phyloP scores from a whole-genome alignment of 345 rosid genomes.

The Theobroma cacao region DNA sequence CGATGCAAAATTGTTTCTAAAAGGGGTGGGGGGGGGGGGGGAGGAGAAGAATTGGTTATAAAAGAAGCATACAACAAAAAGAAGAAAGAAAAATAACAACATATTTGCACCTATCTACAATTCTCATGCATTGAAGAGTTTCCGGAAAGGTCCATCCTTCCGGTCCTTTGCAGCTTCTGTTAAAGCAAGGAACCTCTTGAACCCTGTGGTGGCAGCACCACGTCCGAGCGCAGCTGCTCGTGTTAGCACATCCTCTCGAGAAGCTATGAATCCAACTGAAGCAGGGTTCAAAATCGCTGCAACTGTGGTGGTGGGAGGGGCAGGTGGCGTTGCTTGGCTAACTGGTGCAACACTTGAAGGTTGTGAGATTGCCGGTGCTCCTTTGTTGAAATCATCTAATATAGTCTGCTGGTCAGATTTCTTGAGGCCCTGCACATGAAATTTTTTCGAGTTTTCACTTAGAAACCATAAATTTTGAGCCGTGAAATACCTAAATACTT shows the following conservation, averaged over 20 bases:
- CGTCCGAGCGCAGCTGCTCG: slow-evolving; percentile 98
- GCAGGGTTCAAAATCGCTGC: slow-evolving; percentile 41
- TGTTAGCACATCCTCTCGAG: slow-evolving; percentile 88
- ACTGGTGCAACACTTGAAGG: not conserved
- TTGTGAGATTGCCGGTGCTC: not conserved
- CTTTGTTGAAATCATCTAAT: slow-evolving; percentile 19
- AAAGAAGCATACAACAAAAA: not conserved
- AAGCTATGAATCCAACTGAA: slow-evolving; percentile 66
- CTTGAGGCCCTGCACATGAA: not conserved
- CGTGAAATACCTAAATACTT: not conserved
- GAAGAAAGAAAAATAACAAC: too few relatives aligned
- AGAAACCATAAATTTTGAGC: not conserved
- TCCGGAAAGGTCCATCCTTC: slow-evolving; percentile 93
- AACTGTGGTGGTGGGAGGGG: slow-evolving; percentile 33
- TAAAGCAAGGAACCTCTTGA: slow-evolving; percentile 96
- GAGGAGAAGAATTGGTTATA: not conserved
- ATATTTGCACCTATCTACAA: slow-evolving; percentile 2
- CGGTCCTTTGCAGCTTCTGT: slow-evolving; percentile 98
- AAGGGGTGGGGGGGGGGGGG: not conserved
- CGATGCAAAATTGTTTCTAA: not conserved
- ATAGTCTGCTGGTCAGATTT: slow-evolving; percentile 71
- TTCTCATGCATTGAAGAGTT: slow-evolving; percentile 77
- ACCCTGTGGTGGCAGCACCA: slow-evolving; percentile 97
- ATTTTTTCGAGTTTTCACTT: not conserved
- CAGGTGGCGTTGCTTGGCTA: not conserved